Percentiles rank a stretch among this genome's conserved stretches.
phyloP scores from a whole-genome alignment of 129 eudicot species.

The Flaveria ramosissima region DNA sequence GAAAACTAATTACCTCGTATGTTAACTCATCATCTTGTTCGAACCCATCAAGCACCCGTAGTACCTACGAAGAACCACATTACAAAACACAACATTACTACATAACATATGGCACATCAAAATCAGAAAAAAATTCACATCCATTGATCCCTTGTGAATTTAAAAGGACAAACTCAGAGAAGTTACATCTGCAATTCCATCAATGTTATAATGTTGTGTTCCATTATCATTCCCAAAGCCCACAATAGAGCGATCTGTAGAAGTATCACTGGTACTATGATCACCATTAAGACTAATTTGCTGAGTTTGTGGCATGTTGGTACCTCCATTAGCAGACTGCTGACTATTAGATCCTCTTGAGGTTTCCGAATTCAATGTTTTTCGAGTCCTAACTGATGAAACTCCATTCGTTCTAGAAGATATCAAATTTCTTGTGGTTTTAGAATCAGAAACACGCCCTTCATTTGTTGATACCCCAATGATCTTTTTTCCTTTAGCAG shows the following conservation, averaged over 20 bases:
- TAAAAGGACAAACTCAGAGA: slow-evolving; percentile 10
- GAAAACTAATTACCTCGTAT: slow-evolving; percentile 63
- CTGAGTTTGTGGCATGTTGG: slow-evolving; percentile 38
- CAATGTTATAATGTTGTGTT: slow-evolving; percentile 48
- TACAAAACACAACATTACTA: slow-evolving; percentile 28
- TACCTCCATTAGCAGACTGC: slow-evolving; percentile 24
- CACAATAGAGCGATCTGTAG: slow-evolving; percentile 44
- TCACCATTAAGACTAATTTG: slow-evolving; percentile 37
- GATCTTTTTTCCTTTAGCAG: slow-evolving; percentile 58
- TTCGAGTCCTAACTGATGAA: slow-evolving; percentile 46
- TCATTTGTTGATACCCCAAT: slow-evolving; percentile 28
- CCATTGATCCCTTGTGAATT: slow-evolving; percentile 9
- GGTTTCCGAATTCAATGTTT: slow-evolving; percentile 36
- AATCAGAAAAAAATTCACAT: neutral
- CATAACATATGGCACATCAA: neutral
- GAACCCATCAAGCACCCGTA: slow-evolving; percentile 75
- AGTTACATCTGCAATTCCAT: slow-evolving; percentile 79
- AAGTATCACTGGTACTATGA: slow-evolving; percentile 35
- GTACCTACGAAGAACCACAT: slow-evolving; percentile 47
- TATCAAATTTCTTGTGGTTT: slow-evolving; percentile 39
- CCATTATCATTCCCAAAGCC: slow-evolving; percentile 52
- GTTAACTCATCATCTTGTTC: slow-evolving; percentile 76
- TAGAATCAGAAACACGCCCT: slow-evolving; percentile 46
- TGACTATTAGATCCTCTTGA: slow-evolving; percentile 28
- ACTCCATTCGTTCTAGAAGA: slow-evolving; percentile 35